These are phyloP conservation scores for Globisporangium parvum DNA, from an alignment of 352 stramenopile species.

Conservation along the genomic window DNA sequence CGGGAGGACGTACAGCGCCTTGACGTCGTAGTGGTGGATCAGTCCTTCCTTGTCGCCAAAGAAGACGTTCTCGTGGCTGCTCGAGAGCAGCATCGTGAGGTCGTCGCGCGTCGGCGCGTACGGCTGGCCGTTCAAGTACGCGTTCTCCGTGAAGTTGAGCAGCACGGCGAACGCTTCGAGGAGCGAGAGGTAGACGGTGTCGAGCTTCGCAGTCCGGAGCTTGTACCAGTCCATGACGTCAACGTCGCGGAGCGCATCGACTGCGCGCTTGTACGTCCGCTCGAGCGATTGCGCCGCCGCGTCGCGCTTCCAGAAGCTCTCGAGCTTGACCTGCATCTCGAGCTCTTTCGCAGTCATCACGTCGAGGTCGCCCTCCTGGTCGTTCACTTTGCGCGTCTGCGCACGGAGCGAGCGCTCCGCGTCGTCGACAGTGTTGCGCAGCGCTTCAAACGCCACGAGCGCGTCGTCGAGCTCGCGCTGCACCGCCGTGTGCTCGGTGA, in stretches of 20 bases:
- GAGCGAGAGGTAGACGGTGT: conserved; percentile 49
- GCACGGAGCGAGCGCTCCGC: conserved; percentile 37
- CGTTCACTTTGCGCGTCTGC: conserved; percentile 19
- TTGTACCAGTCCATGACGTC: conserved; percentile 73
- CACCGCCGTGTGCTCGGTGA: conserved; percentile 29
- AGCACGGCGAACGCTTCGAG: conserved; percentile 62
- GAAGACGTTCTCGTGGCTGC: conserved; percentile 72
- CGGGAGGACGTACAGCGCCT: conserved; percentile 70
- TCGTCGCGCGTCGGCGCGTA: conserved; percentile 51
- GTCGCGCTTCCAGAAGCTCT: conserved; percentile 73
- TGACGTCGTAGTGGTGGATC: conserved; percentile 74
- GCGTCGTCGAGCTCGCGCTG: conserved; percentile 19
- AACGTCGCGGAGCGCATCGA: conserved; percentile 40
- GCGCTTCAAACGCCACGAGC: conserved; percentile 25
- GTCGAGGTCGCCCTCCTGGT: conserved; percentile 31
- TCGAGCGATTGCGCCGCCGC: conserved; percentile 32
- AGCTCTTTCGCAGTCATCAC: conserved; percentile 49
- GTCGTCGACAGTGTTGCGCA: conserved; percentile 49
- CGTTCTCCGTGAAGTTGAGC: conserved; percentile 72
- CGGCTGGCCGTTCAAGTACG: conserved; percentile 34
- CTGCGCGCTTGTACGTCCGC: conserved; percentile 53
- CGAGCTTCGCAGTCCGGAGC: conserved; percentile 52
- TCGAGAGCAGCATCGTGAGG: conserved; percentile 61
- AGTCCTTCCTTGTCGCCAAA: conserved; percentile 74
- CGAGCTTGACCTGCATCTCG: conserved; percentile 72